phyloP scores from a whole-genome alignment of 192 early-diverging fungal species.

The Cladochytrium replicatum region DNA sequence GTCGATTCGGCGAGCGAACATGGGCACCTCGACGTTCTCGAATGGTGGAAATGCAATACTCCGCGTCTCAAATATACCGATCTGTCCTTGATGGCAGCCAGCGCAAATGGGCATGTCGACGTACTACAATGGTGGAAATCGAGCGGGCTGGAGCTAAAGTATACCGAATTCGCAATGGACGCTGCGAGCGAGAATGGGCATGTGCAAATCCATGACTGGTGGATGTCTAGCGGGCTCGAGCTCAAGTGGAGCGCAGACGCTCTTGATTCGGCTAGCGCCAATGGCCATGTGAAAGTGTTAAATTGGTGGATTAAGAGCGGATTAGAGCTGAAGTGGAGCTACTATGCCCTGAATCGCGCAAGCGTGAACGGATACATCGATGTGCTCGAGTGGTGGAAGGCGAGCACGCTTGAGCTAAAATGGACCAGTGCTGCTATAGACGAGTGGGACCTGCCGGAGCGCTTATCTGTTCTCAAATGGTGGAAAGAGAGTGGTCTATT shows the following conservation, averaged over 20 bases:
- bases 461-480: too few species aligned
- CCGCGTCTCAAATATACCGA: not conserved
- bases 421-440: too few species aligned
- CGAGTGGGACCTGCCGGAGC: too few species aligned
- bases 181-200: not conserved
- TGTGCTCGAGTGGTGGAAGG: too few species aligned
- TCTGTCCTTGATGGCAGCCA: too few species aligned
- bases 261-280: not conserved
- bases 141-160: too few species aligned
- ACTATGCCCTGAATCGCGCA: not conserved
- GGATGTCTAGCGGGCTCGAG: not conserved
- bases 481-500: too few species aligned
- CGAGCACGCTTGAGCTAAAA: not conserved
- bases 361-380: too few species aligned
- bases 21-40: not conserved
- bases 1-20: not conserved
- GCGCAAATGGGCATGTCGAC: too few species aligned
- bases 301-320: not conserved
- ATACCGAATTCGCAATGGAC: too few species aligned
- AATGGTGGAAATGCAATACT: not conserved
- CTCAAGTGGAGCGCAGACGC: not conserved
- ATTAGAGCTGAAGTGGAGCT: not conserved
- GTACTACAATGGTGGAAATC: not conserved
- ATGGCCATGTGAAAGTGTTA: not conserved
- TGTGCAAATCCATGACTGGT: too few species aligned